phyloP scores from a whole-genome alignment of 129 eudicot species.

The Lactuca saligna region DNA sequence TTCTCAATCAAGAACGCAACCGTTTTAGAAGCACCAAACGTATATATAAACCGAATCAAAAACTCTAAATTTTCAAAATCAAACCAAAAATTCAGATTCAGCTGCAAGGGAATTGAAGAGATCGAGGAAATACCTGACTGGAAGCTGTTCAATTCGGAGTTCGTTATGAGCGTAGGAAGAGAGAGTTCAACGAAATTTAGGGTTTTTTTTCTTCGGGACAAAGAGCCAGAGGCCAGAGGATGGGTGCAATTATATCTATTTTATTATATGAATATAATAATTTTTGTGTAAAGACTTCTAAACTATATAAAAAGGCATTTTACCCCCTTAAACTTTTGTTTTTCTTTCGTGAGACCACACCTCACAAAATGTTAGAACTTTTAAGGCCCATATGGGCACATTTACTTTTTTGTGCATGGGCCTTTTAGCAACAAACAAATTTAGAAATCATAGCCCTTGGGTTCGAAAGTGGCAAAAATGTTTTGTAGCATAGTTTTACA shows the following conservation, averaged over 20 bases:
- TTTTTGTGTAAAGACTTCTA: background rate
- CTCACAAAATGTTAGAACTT: background rate
- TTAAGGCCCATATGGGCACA: too few relatives aligned
- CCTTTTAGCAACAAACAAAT: too few relatives aligned
- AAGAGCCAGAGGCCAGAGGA: background rate
- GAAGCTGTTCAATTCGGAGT: conserved; percentile 12
- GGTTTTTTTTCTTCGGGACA: conserved; percentile 19
- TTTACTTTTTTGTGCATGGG: too few relatives aligned
- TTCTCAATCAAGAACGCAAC: conserved; percentile 1
- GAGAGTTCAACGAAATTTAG: conserved; percentile 5
- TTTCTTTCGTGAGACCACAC: background rate
- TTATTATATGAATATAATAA: background rate
- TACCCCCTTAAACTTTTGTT: background rate
- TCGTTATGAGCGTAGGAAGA: conserved; percentile 1
- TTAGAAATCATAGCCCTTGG: too few relatives aligned
- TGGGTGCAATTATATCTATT: conserved; percentile 13
- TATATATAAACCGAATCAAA: background rate
- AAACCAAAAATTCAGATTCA: background rate
- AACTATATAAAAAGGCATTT: background rate
- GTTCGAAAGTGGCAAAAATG: too few relatives aligned
- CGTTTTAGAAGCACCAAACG: background rate
- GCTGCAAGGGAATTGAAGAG: conserved; percentile 9
- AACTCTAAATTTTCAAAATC: background rate
- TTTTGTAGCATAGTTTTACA: background rate
- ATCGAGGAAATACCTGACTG: conserved; percentile 19